These are phyloP conservation scores for Lathyrus oleraceus DNA, from an alignment of 306 rosid genomes.

Conservation along the genomic window DNA sequence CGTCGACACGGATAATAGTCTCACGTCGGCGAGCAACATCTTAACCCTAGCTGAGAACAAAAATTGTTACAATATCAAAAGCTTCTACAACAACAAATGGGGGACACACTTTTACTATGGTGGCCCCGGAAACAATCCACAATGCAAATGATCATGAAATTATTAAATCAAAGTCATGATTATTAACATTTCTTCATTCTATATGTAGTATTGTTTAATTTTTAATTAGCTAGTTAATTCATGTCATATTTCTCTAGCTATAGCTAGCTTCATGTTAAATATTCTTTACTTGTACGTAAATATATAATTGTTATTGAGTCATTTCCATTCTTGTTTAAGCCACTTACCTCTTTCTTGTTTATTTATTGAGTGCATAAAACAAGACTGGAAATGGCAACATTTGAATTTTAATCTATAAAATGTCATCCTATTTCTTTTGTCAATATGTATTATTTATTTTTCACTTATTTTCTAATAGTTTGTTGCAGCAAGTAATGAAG, in stretches of 20 bases:
- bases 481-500: not conserved
- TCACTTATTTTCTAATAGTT: not conserved
- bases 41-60: slow-evolving; percentile 77
- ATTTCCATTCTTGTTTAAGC: slow-evolving; percentile 44
- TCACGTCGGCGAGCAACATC: slow-evolving; percentile 56
- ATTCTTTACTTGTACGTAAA: slow-evolving; percentile 46
- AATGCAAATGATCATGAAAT: slow-evolving; percentile 42
- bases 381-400: slow-evolving; percentile 9
- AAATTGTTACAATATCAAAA: slow-evolving; percentile 70
- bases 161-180: not conserved
- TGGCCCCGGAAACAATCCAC: slow-evolving; percentile 74
- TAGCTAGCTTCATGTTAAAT: slow-evolving; percentile 14
- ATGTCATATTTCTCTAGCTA: not conserved
- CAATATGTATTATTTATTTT: not conserved
- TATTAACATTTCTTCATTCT: not conserved
- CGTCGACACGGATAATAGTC: slow-evolving; percentile 82
- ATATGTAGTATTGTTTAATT: slow-evolving; percentile 13
- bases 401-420: not conserved
- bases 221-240: slow-evolving; percentile 3
- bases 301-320: slow-evolving; percentile 26
- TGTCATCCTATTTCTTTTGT: not conserved
- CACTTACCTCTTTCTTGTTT: slow-evolving; percentile 30
- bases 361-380: slow-evolving; percentile 30
- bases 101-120: slow-evolving; percentile 92
- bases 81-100: slow-evolving; percentile 70